A percentile compares a stretch with the other conserved stretches of the same genome.
These are phyloP conservation scores for Candida adriatica DNA, from an alignment of 805 yeast genomes.

Conservation along the genomic window DNA sequence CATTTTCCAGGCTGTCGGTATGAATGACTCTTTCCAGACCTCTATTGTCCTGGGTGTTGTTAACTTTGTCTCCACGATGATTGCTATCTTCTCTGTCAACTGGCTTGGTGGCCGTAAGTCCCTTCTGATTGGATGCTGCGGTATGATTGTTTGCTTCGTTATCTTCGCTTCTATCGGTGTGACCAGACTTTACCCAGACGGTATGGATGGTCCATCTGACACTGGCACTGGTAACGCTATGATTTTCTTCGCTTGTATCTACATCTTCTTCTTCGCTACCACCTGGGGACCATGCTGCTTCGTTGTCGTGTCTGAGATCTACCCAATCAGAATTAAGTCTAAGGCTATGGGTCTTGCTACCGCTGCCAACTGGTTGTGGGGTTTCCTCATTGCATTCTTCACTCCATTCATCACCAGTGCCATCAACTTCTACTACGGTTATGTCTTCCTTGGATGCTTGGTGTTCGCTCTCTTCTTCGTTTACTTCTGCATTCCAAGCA, in stretches of 20 bases:
- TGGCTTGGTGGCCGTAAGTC: constrained; percentile 47
- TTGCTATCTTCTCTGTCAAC: constrained; percentile 44
- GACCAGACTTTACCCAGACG: constrained; percentile 34
- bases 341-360: constrained; percentile 51
- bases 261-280: constrained; percentile 64
- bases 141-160: constrained; percentile 40
- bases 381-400: constrained; percentile 56
- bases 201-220: constrained; percentile 39
- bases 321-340: constrained; percentile 65
- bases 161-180: constrained; percentile 59
- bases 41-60: constrained; percentile 53
- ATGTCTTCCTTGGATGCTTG: constrained; percentile 55
- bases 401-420: constrained; percentile 66
- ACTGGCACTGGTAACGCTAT: constrained; percentile 59
- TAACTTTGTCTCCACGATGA: constrained; percentile 50
- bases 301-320: constrained; percentile 60
- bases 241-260: constrained; percentile 65
- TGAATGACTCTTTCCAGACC: constrained; percentile 50
- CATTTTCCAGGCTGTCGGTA: constrained; percentile 54
- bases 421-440: constrained; percentile 70
- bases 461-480: constrained; percentile 57
- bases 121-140: constrained; percentile 40
- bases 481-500: constrained; percentile 67
- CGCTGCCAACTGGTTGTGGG: constrained; percentile 62
- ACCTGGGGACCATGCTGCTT: constrained; percentile 70